Percentiles rank a stretch among this genome's conserved stretches.
phyloP scores from a whole-genome alignment of 202 grass and related monocot species.

The Musa balbisiana region DNA sequence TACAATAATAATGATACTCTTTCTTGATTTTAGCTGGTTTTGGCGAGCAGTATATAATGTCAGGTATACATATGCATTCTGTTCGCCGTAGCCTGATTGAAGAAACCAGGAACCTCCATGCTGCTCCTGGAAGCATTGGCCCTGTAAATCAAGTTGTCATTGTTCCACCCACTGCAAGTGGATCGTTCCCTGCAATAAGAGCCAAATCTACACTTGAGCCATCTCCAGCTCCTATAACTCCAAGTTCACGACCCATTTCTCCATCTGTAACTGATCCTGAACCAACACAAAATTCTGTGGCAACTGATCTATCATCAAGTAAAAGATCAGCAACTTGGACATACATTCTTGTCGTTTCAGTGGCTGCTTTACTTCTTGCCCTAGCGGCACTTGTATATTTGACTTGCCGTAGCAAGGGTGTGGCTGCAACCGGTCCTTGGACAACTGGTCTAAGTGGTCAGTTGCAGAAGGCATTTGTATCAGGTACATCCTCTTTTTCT shows the following conservation, averaged over 20 bases:
- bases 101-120: conserved; percentile 62
- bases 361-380: conserved; percentile 40
- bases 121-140: conserved; percentile 36
- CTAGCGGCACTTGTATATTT: conserved; percentile 35
- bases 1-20: conserved; percentile 16
- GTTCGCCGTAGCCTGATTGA: conserved; percentile 53
- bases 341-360: conserved; percentile 43
- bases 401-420: conserved; percentile 47
- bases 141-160: conserved; percentile 29
- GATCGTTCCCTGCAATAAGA: conserved; percentile 52
- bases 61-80: conserved; percentile 35
- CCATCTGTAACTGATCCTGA: neutral
- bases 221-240: conserved; percentile 23
- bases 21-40: conserved; percentile 38
- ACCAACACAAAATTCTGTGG: neutral
- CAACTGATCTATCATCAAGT: conserved; percentile 25
- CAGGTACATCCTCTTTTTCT: conserved; percentile 40
- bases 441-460: conserved; percentile 95
- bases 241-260: conserved; percentile 26
- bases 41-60: conserved; percentile 26
- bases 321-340: conserved; percentile 36
- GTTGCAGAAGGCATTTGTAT: conserved; percentile 97
- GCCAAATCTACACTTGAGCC: neutral
- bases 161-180: conserved; percentile 57
- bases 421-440: conserved; percentile 71